A percentile compares a stretch with the other conserved stretches of the same genome.
Conservation (phyloP, 2,329 filamentous ascomycete species). For the Cladosporium halotolerans region DNA sequence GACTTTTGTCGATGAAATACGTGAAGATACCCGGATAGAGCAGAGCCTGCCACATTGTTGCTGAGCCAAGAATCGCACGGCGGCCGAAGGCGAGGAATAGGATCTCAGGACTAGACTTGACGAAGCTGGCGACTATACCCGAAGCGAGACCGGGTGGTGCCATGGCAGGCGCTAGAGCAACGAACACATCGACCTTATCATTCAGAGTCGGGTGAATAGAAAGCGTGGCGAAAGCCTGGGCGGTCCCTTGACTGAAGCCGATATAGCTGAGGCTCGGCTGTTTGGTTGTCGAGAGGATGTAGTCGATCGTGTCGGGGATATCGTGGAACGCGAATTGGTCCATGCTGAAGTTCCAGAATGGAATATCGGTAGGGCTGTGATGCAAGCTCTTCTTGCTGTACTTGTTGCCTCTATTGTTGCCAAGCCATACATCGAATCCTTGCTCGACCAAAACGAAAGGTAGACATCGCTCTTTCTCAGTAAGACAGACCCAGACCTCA, state of each 20-base stretch:
- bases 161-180: constrained; percentile 94
- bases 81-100: constrained; percentile 89
- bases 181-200: constrained; percentile 89
- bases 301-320: constrained; percentile 89
- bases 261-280: constrained; percentile 88
- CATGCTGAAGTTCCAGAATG: constrained; percentile 97
- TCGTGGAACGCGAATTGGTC: constrained; percentile 98
- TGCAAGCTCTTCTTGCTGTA: constrained; percentile 93
- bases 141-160: constrained; percentile 85
- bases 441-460: constrained; percentile 83
- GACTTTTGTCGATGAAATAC: constrained; percentile 72
- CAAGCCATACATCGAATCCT: constrained; percentile 96
- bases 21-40: constrained; percentile 92
- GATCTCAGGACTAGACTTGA: constrained; percentile 88
- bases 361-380: constrained; percentile 63
- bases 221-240: constrained; percentile 89
- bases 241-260: constrained; percentile 94
- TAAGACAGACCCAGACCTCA: constrained; percentile 94
- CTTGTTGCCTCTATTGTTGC: constrained; percentile 97
- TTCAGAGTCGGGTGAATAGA: constrained; percentile 91
- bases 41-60: constrained; percentile 95
- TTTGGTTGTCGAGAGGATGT: constrained; percentile 76
- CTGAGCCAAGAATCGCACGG: constrained; percentile 81
- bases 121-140: constrained; percentile 82
- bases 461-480: constrained; percentile 76